These are phyloP conservation scores for Saccharomycodes ludwigii DNA, from an alignment of 805 yeast species.

Conservation along the genomic window DNA sequence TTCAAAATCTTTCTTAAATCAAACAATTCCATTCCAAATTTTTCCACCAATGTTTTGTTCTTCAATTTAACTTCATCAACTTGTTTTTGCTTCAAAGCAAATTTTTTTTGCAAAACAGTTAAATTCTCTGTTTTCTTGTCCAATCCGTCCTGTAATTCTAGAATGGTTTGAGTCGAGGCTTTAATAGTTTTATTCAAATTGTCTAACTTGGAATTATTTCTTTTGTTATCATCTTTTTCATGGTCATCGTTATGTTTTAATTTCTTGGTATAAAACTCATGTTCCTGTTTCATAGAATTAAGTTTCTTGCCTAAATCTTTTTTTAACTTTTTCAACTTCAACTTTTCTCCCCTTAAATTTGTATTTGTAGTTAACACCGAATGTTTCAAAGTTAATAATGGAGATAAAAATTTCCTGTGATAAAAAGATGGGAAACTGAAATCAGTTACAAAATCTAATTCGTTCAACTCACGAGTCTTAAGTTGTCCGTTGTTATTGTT, in stretches of 20 bases:
- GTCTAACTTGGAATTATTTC: slow-evolving; percentile 39
- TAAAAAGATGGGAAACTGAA: slow-evolving; percentile 23
- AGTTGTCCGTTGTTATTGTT: slow-evolving; percentile 5
- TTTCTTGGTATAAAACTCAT: slow-evolving; percentile 38
- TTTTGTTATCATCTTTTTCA: slow-evolving; percentile 29
- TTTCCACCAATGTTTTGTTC: slow-evolving; percentile 15
- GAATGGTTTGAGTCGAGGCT: slow-evolving; percentile 24
- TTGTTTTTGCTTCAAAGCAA: slow-evolving; percentile 24
- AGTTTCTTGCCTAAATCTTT: slow-evolving; percentile 47
- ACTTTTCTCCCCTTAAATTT: slow-evolving; percentile 43
- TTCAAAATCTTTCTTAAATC: slow-evolving; percentile 6
- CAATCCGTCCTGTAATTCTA: slow-evolving; percentile 13
- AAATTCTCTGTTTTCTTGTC: slow-evolving; percentile 10
- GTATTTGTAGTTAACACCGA: slow-evolving; percentile 54
- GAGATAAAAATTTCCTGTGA: slow-evolving; percentile 34
- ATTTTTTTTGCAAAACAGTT: slow-evolving; percentile 22
- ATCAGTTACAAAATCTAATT: slow-evolving; percentile 9
- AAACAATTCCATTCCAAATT: slow-evolving; percentile 10
- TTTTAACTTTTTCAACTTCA: slow-evolving; percentile 42
- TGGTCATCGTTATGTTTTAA: slow-evolving; percentile 35
- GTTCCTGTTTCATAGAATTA: slow-evolving; percentile 39
- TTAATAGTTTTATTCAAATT: slow-evolving; percentile 32
- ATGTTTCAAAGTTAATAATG: slow-evolving; percentile 51
- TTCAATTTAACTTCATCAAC: slow-evolving; percentile 24
- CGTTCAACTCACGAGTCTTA: slow-evolving; percentile 7